Conservation (phyloP, 2,329 filamentous ascomycete genomes). For the Ceratocystis diversiconidia region DNA sequence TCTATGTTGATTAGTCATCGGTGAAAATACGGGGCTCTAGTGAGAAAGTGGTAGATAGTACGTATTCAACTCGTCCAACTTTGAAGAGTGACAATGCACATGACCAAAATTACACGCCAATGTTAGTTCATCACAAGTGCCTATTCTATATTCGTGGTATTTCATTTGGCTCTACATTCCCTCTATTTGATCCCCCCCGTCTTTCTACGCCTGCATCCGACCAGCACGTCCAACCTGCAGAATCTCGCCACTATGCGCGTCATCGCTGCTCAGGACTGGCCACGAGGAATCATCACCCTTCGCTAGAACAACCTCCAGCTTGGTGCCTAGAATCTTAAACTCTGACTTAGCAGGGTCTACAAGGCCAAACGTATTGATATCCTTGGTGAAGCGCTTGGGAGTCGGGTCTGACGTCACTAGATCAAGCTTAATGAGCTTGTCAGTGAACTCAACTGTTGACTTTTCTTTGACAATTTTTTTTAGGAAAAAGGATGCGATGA, state of each 20-base stretch:
- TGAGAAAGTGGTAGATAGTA: too few relatives aligned
- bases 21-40: too few relatives aligned
- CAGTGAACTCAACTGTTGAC: slow-evolving; percentile 56
- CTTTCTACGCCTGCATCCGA: slow-evolving; percentile 23
- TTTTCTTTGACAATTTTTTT: slow-evolving; percentile 88
- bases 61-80: too few relatives aligned
- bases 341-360: slow-evolving; percentile 64
- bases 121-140: neutral
- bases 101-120: too few relatives aligned
- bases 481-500: slow-evolving; percentile 85
- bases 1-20: too few relatives aligned
- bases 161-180: neutral
- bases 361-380: slow-evolving; percentile 58
- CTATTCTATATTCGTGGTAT: neutral
- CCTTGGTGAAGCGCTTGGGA: slow-evolving; percentile 62
- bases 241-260: slow-evolving; percentile 56
- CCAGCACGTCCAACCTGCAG: slow-evolving; percentile 79
- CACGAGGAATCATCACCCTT: slow-evolving; percentile 65
- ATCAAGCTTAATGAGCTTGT: slow-evolving; percentile 55
- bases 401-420: slow-evolving; percentile 67
- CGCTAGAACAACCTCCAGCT: slow-evolving; percentile 64
- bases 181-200: neutral
- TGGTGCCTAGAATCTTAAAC: slow-evolving; percentile 75
- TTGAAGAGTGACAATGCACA: too few relatives aligned
- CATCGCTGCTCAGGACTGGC: slow-evolving; percentile 72